phyloP scores from a whole-genome alignment of 352 stramenopile species.

The Pythium volutum region DNA sequence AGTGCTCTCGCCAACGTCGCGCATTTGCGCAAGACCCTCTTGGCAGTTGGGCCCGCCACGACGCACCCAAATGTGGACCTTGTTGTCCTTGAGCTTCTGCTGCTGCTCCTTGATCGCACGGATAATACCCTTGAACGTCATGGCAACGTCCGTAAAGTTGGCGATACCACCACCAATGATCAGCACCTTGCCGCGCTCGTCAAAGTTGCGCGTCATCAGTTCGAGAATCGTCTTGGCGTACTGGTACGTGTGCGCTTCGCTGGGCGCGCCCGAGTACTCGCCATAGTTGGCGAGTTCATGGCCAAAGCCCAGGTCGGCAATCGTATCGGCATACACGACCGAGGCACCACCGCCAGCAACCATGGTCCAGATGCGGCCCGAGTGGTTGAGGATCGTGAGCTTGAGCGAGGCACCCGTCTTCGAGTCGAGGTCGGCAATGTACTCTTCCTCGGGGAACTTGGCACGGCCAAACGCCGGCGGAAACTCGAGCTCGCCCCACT shows the following conservation, averaged over 20 bases:
- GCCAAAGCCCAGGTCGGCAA: constrained; percentile 92
- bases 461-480: constrained; percentile 94
- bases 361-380: constrained; percentile 96
- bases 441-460: constrained; percentile 95
- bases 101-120: constrained; percentile 92
- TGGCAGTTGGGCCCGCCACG: constrained; percentile 96
- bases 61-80: constrained; percentile 94
- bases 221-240: constrained; percentile 97
- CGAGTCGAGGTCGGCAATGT: constrained; percentile 93
- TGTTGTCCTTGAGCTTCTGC: constrained; percentile 89
- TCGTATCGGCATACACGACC: constrained; percentile 97
- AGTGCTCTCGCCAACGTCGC: constrained; percentile 84
- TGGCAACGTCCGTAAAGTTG: constrained; percentile 97
- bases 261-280: constrained; percentile 96
- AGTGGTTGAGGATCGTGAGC: constrained; percentile 96
- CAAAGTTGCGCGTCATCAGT: constrained; percentile 92
- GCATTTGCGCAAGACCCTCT: constrained; percentile 93
- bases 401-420: constrained; percentile 96
- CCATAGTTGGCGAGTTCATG: constrained; percentile 97
- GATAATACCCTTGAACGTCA: constrained; percentile 98
- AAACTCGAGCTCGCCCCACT: constrained; percentile 95
- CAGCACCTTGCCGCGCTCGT: constrained; percentile 92
- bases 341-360: constrained; percentile 94
- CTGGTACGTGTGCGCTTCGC: constrained; percentile 95
- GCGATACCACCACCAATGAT: constrained; percentile 97